Conservation (phyloP, 2,329 filamentous ascomycete species). For the Arthrinium phaeospermum region DNA sequence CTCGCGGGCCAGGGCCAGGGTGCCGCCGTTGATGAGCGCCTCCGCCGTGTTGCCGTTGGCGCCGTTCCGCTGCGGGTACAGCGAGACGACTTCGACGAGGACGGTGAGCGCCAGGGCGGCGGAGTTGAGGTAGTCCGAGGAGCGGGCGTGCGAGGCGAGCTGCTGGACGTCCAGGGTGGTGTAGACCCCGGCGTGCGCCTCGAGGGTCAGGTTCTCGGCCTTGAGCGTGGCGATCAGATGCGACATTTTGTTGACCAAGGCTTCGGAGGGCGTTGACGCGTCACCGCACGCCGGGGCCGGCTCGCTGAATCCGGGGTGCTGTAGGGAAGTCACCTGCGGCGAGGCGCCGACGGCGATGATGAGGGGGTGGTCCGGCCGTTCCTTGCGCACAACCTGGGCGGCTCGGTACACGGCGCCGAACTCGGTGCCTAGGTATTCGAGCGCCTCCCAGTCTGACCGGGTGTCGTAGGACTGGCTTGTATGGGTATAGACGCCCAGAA, state of each 20-base stretch:
- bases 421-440: conserved; percentile 65
- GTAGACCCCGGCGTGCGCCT: conserved; percentile 80
- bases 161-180: conserved; percentile 80
- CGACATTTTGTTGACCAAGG: conserved; percentile 38
- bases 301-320: conserved; percentile 52
- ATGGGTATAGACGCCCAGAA: conserved; percentile 76
- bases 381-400: conserved; percentile 43
- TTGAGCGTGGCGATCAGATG: conserved; percentile 45
- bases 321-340: conserved; percentile 71
- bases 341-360: conserved; percentile 77
- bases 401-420: conserved; percentile 59
- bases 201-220: conserved; percentile 54
- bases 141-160: conserved; percentile 69
- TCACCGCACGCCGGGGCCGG: background rate
- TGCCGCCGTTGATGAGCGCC: conserved; percentile 71
- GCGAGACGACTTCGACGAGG: conserved; percentile 72
- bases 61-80: conserved; percentile 65
- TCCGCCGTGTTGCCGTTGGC: conserved; percentile 55
- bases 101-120: conserved; percentile 70
- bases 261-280: background rate
- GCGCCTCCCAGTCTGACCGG: conserved; percentile 59
- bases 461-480: conserved; percentile 73
- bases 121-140: conserved; percentile 49
- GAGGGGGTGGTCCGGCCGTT: conserved; percentile 39
- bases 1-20: conserved; percentile 74